Conservation (phyloP, 169 alveolate species). For the Eimeria maxima region DNA sequence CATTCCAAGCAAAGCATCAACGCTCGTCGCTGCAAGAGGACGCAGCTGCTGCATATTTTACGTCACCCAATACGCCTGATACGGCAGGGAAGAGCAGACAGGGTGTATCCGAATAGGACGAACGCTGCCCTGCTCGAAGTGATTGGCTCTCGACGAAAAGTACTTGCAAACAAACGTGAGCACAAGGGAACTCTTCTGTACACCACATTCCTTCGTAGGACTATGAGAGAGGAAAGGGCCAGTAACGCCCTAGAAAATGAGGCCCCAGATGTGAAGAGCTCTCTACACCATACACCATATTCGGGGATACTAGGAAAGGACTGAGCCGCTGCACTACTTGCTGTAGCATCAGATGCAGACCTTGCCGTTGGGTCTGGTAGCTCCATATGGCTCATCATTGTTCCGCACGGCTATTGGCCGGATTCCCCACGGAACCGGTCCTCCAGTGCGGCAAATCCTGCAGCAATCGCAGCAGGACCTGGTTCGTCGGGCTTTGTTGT, state of each 20-base stretch:
- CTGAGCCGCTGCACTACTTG: neutral
- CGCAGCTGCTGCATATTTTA: neutral
- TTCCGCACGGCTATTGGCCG: neutral
- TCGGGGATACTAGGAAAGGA: neutral
- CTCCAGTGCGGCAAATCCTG: neutral
- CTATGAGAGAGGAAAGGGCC: neutral
- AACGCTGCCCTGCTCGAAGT: neutral
- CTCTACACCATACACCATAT: neutral
- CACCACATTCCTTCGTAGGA: too few species aligned
- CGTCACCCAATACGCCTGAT: neutral
- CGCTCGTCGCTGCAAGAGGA: neutral
- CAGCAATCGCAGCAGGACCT: neutral
- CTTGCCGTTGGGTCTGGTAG: too few species aligned
- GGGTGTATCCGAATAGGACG: neutral
- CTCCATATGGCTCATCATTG: neutral
- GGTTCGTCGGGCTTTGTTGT: neutral
- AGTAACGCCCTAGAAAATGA: neutral
- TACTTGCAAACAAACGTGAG: too few species aligned
- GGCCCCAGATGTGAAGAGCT: neutral
- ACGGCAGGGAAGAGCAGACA: neutral
- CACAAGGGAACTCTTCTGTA: too few species aligned
- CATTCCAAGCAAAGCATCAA: neutral
- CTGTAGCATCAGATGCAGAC: neutral
- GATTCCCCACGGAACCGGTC: neutral
- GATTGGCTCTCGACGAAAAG: neutral